Evolutionary conservation across 1,139 yeast genomes (phyloP), one percentile per base, ranked within the genome.

Genomic region (Saccharomyces pastorianus): DNA sequence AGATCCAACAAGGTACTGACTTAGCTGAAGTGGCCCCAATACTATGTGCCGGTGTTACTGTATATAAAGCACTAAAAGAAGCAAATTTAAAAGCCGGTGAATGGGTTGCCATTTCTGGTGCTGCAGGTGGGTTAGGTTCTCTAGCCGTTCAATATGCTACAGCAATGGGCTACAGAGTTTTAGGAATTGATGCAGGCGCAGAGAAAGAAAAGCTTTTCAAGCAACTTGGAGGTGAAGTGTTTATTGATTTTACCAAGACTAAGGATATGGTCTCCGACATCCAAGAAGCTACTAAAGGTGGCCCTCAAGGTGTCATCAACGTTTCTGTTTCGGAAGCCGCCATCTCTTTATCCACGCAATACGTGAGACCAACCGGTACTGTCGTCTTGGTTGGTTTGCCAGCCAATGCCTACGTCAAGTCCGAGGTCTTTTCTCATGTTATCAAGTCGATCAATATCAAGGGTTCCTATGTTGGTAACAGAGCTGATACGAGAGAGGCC

Each of bases 21-120:
- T 76, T 84, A 66, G 88, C 88, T 50, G 69, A 76, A 59, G 81
- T 81, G 55, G 81, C 90, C 27, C 91, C 91, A 62, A 81, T 85
- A 59, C 76, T 85, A 65, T 85, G 91, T 79, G 91, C 90, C 28
- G 91, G 91, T 75, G 82, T 85, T 65, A 85, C 90, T 46, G 90
- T 84, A 51, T 85, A 84, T 79, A 84, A 84, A 72, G 90, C 90
- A 26, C 74, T 85, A 67, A 85, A 85, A 74, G 83, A 86, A 47
- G 86, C 89, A 54, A 76, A 77, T 61, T 71, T 80, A 58, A 63
- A 71, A 59, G 81, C 89, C 48, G 90, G 90, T 61, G 81, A 84
- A 69, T 84, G 88, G 88, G 88, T 84, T 59, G 85, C 87, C 56
- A 75, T 85, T 57, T 82, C 88, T 47, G 91, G 90, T 74, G 90